Evolutionary conservation across 1,139 yeast genomes (phyloP).

Genomic region (Yamadazyma atlantica): DNA sequence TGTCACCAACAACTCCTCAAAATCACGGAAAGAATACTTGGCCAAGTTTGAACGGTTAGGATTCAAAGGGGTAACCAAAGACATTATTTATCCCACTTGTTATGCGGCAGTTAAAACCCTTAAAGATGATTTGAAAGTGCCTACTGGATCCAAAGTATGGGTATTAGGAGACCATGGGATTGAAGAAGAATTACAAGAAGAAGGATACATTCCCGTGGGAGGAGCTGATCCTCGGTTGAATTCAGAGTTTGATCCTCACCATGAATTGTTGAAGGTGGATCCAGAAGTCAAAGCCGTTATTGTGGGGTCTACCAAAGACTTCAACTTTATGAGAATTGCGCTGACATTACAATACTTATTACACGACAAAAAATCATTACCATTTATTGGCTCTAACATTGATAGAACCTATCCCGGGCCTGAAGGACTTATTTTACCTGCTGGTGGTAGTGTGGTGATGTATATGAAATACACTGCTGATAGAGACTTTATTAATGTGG

Average conservation of each 20-base stretch:
- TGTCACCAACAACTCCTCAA: slow-evolving; percentile 43
- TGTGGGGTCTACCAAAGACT: slow-evolving; percentile 40
- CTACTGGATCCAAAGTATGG: slow-evolving; percentile 60
- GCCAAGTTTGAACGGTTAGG: slow-evolving; percentile 35
- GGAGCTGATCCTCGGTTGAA: slow-evolving; percentile 56
- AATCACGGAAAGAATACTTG: slow-evolving; percentile 33
- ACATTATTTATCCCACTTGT: slow-evolving; percentile 37
- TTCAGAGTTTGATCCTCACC: slow-evolving; percentile 33
- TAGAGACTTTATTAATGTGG: slow-evolving; percentile 35
- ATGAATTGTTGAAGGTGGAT: slow-evolving; percentile 46
- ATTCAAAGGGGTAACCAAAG: slow-evolving; percentile 27
- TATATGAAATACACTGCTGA: slow-evolving; percentile 37
- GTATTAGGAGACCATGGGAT: slow-evolving; percentile 85
- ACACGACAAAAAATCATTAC: slow-evolving; percentile 30
- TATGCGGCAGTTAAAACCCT: slow-evolving; percentile 35
- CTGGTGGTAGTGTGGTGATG: slow-evolving; percentile 45
- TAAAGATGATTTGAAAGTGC: slow-evolving; percentile 23
- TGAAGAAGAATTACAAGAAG: slow-evolving; percentile 63
- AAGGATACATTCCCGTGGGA: slow-evolving; percentile 72
- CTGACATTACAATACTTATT: slow-evolving; percentile 40
- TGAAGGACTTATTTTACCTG: slow-evolving; percentile 37
- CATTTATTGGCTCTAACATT: slow-evolving; percentile 42
- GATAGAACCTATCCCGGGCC: slow-evolving; percentile 45
- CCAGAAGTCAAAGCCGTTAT: slow-evolving; percentile 42
- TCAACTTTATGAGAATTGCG: slow-evolving; percentile 40